Percentiles rank a stretch among this genome's conserved stretches.
Conservation (phyloP, 306 rosid species). For the Sicyos baderoa region DNA sequence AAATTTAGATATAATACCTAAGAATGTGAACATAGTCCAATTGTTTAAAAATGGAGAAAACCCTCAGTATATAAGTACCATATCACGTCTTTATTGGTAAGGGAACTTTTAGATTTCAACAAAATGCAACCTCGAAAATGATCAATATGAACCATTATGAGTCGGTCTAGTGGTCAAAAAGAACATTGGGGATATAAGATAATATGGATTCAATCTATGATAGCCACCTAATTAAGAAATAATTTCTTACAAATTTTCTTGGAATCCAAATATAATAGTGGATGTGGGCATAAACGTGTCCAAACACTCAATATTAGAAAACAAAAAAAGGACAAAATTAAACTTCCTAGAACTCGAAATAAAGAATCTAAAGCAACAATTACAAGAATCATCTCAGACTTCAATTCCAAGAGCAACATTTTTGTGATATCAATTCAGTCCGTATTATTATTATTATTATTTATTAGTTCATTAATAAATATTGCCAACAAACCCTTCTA, state of each 20-base stretch:
- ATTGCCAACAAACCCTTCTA: background rate
- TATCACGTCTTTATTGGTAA: background rate
- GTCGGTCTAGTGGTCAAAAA: no score
- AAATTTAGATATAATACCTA: background rate
- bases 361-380: background rate
- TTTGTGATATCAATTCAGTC: background rate
- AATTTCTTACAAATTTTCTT: no score
- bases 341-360: background rate
- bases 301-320: no score
- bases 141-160: no score
- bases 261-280: no score
- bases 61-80: background rate
- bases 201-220: no score
- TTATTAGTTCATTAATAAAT: constrained; percentile 1
- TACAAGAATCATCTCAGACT: constrained; percentile 4
- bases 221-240: no score
- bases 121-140: no score
- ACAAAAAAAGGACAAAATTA: background rate
- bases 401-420: constrained; percentile 8
- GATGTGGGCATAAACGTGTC: no score
- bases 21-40: background rate
- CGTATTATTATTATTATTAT: no score
- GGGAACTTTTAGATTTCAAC: no score
- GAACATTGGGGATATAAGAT: no score
- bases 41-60: background rate